Base-by-base conservation (phyloP, 306 rosid species). In the Carpinus viminea region DNA sequence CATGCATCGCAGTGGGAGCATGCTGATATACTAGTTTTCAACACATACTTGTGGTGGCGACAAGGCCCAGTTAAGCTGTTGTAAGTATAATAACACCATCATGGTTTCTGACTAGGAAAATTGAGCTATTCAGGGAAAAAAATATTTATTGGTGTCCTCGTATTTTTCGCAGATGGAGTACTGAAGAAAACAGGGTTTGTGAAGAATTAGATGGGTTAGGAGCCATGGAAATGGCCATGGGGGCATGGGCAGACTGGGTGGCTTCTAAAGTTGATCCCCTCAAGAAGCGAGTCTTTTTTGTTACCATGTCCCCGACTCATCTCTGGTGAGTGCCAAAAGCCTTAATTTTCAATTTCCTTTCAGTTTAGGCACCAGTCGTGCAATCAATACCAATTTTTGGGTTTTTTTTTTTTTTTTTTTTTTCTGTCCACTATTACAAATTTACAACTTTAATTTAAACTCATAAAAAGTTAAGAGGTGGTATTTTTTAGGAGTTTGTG, bases 41-140 rank as follows among this genome's bases (percentile, higher is more conserved):
- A 95, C 88, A 84, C 98, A 2, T 95, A 95, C 88, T 86, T 95
- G 87, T 95, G 99, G 99, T 95, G 99, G 99, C 88, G 99, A 90
- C 99, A 95, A 83, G 99, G 99, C 83, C 96, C 98, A 13, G 98
- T 95, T 75, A 95, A 95, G 93, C 93, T 95, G 50, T 79, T 89
- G 99, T 95, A 47, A 69, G 98, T 91, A 84, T 80, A 24, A 48
- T 62, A 60, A 59, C 12, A 66, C 74, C 52, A 70, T 55, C 70
- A 47, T 38, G 66, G 60, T 59, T 53, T 45, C 54, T 12, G 60
- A 24, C n/a, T 5, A 38, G 38, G 61, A 65, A n/a, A 53, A 55
- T 15, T 73, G 62, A 38, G 17, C 51, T 77, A 47, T 24, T 2
- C 75, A 46, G 78, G 78, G 76, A 75, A 79, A 56, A 4, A 41